These are phyloP conservation scores for Psidium guajava DNA, from an alignment of 345 rosid species.

Conservation along the genomic window DNA sequence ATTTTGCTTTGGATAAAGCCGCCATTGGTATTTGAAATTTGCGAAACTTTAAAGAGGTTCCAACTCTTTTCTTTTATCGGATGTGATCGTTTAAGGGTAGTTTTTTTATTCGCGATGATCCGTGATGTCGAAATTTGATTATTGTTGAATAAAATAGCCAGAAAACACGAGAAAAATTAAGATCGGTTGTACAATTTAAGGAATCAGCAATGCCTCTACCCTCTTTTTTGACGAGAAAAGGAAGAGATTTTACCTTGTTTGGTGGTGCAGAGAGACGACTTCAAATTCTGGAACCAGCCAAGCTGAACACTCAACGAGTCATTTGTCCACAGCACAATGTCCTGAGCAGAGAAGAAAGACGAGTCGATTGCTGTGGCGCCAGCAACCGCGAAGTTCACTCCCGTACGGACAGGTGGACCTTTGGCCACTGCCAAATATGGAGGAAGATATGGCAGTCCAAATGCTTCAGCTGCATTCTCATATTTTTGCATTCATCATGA, in stretches of 20 bases:
- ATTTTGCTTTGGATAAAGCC: too few species aligned
- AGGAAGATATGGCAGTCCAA: background rate
- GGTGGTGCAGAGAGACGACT: conserved; percentile 31
- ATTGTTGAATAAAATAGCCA: too few species aligned
- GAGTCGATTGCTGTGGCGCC: conserved; percentile 48
- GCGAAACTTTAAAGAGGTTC: too few species aligned
- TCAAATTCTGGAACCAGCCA: conserved; percentile 45
- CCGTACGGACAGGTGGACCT: background rate
- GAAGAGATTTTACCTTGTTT: conserved; percentile 18
- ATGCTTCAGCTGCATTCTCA: background rate
- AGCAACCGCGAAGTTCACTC: conserved; percentile 50
- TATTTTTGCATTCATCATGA: conserved; percentile 7
- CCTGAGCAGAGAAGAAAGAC: conserved; percentile 16
- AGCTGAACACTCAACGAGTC: conserved; percentile 33
- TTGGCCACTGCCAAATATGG: background rate
- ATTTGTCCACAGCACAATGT: conserved; percentile 31
- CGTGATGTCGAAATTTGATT: too few species aligned
- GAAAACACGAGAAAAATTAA: too few species aligned
- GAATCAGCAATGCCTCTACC: background rate
- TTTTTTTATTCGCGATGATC: too few species aligned
- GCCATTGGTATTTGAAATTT: too few species aligned
- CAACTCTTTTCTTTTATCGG: too few species aligned
- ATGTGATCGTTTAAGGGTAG: too few species aligned
- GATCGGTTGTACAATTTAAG: background rate
- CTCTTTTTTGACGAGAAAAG: background rate